A percentile compares a stretch with the other conserved stretches of the same genome.
These are phyloP conservation scores for Tephrocybe sp. DNA, from an alignment of 768 basidiomycete genomes.

Conservation along the genomic window DNA sequence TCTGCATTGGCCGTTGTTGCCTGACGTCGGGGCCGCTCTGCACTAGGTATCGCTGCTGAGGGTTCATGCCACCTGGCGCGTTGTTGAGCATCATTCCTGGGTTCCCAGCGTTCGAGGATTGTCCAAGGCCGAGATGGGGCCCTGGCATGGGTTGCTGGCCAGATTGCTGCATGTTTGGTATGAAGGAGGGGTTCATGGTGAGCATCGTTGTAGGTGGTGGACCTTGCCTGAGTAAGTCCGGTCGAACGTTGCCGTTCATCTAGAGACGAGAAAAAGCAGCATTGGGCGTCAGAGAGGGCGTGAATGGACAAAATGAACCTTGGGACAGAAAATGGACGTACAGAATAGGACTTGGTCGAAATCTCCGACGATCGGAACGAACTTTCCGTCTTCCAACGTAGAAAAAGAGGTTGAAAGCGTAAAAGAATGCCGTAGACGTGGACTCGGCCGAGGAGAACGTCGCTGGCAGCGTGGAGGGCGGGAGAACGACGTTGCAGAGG, in stretches of 20 bases:
- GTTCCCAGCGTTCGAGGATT: slow-evolving; percentile 28
- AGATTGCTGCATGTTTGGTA: slow-evolving; percentile 39
- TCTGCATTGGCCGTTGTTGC: slow-evolving; percentile 32
- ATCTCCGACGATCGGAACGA: slow-evolving; percentile 23
- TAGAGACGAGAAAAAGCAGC: slow-evolving; percentile 5
- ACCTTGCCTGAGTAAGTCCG: slow-evolving; percentile 48
- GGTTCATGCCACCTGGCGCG: slow-evolving; percentile 24
- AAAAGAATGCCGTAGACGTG: slow-evolving; percentile 10
- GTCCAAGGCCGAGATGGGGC: slow-evolving; percentile 31
- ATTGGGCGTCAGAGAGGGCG: slow-evolving; percentile 16
- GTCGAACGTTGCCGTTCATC: slow-evolving; percentile 52
- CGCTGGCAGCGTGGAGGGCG: slow-evolving; percentile 17
- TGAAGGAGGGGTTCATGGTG: slow-evolving; percentile 30
- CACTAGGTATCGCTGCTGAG: slow-evolving; percentile 29
- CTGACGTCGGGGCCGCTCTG: slow-evolving; percentile 33
- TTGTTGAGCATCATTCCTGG: slow-evolving; percentile 39
- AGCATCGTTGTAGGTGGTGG: slow-evolving; percentile 39
- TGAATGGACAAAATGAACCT: slow-evolving; percentile 10
- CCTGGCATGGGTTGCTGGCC: slow-evolving; percentile 28
- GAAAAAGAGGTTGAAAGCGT: slow-evolving; percentile 15
- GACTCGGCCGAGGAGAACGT: slow-evolving; percentile 19
- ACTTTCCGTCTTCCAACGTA: slow-evolving; percentile 5
- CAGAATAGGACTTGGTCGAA: slow-evolving; percentile 17
- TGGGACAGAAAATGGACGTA: slow-evolving; percentile 17
- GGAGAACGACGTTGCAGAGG: slow-evolving; percentile 18